phyloP scores from a whole-genome alignment of 129 eudicot species.

The Lonicera japonica region DNA sequence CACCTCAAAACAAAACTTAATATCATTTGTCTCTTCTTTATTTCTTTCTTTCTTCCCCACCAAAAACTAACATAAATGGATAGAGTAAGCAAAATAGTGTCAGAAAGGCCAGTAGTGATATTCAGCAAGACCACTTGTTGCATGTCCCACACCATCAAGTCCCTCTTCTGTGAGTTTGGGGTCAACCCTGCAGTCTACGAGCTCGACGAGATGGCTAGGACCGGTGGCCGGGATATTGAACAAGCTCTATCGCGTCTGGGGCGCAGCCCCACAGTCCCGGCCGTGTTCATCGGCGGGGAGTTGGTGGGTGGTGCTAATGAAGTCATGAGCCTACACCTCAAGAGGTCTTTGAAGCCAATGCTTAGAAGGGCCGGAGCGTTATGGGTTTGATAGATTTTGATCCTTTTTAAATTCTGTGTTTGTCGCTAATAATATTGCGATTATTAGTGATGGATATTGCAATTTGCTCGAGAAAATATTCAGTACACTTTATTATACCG shows the following conservation, averaged over 20 bases:
- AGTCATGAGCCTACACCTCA: constrained; percentile 18
- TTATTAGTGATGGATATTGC: too few relatives aligned
- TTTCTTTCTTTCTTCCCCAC: neutral
- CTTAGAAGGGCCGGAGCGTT: constrained; percentile 12
- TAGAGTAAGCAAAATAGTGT: constrained; percentile 31
- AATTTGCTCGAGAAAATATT: too few relatives aligned
- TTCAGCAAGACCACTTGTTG: constrained; percentile 50
- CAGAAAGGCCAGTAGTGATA: constrained; percentile 47
- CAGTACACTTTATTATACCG: neutral
- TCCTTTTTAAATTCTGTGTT: too few relatives aligned
- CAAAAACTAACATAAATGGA: constrained; percentile 26
- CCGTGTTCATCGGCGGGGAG: constrained; percentile 31
- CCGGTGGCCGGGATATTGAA: constrained; percentile 41
- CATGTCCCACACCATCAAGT: constrained; percentile 41
- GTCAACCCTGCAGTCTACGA: constrained; percentile 43
- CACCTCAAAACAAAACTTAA: too few relatives aligned
- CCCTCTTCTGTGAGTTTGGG: constrained; percentile 33
- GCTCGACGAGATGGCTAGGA: constrained; percentile 26
- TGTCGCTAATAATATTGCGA: neutral
- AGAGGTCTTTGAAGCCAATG: constrained; percentile 6
- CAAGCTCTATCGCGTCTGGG: constrained; percentile 41
- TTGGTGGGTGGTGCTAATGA: constrained; percentile 16
- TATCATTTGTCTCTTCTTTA: neutral
- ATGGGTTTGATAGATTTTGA: neutral
- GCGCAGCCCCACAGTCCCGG: constrained; percentile 44